A percentile compares a stretch with the other conserved stretches of the same genome.
phyloP scores from a whole-genome alignment of 2,329 filamentous ascomycete genomes.

The Phialemoniopsis sp. region DNA sequence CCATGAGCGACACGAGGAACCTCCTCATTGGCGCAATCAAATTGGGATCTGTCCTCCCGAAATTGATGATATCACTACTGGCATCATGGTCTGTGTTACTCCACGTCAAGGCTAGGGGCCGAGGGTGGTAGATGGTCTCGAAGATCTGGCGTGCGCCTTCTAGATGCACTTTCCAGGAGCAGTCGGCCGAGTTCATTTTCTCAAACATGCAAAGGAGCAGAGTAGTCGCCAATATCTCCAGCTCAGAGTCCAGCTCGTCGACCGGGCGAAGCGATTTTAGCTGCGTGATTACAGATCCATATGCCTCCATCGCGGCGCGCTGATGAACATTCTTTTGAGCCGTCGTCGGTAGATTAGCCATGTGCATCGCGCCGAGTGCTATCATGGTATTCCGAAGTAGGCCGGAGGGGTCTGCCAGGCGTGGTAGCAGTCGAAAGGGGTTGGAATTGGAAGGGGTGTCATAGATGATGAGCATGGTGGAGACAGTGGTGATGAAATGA shows the following conservation, averaged over 20 bases:
- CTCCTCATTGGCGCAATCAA: too few species aligned
- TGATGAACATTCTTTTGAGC: conserved; percentile 25
- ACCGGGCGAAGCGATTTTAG: conserved; percentile 20
- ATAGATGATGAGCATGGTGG: conserved; percentile 26
- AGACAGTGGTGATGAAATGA: conserved; percentile 26
- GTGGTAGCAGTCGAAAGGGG: conserved; percentile 26
- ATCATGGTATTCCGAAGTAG: conserved; percentile 30
- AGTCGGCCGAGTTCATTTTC: conserved; percentile 2
- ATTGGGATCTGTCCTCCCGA: too few species aligned
- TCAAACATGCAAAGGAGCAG: conserved; percentile 11
- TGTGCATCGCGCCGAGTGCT: conserved; percentile 30
- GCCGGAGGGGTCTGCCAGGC: conserved; percentile 23
- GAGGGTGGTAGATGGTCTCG: not conserved
- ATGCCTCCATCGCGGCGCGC: conserved; percentile 29
- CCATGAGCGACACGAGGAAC: conserved; percentile 31
- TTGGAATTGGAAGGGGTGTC: conserved; percentile 28
- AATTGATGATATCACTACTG: too few species aligned
- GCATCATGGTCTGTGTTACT: too few species aligned
- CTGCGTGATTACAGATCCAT: conserved; percentile 24
- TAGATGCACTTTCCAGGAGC: conserved; percentile 31
- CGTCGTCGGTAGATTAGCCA: conserved; percentile 28
- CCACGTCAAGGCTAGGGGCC: too few species aligned
- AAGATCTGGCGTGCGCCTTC: conserved; percentile 31
- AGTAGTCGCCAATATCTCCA: conserved; percentile 14
- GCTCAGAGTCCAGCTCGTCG: conserved; percentile 12